Base-by-base conservation (phyloP, 495 filamentous ascomycete species). In the Penicillium bovifimosum region DNA sequence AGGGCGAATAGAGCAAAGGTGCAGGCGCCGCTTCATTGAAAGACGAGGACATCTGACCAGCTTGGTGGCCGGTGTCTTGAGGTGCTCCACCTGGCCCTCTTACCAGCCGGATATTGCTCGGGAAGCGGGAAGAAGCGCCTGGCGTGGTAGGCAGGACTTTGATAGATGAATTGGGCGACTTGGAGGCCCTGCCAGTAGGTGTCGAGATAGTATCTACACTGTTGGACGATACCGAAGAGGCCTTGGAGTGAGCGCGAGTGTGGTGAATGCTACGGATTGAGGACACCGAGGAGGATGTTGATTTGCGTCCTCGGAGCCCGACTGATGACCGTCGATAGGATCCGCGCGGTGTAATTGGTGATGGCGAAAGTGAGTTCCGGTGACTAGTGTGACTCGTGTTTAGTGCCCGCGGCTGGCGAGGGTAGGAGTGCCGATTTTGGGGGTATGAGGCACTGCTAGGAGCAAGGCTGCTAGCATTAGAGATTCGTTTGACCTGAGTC, bases 121-220 rank as follows among this genome's bases (percentile, higher is more conserved):
- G 93, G 63, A 96, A 95, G 16, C 69, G 72, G 13, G 83, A 70
- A 9, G 82, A 79, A 6, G 80, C 70, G 2, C 88, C 95, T 0
- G 93, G 93, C 0, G 93, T 97, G 0, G 92, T 88, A 2, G 93
- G 93, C 4, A 97, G 80, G 13, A 97, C 88, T 72, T 97, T 97
- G 64, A 96, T 83, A 1, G 91, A 96, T 46, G 85, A 79, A 66
- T 96, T 89, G 4, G 93, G 93, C 20, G 86, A 89, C 20, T 85
- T 84, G 11, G 79, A 76, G 35, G 79, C 66, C 34, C 81, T 82
- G 36, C 78, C 84, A 61, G 81, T 93, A 58, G 76, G 85, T 52
- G 80, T 80, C 14, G 83, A 82, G 3, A 77, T 83, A 6, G 80
- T 86, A 17, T 84, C 78, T 11, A 86, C 81, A 46, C 84, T 84